Conservation (phyloP, 176 grass and related monocot species). For the Areca catechu region DNA sequence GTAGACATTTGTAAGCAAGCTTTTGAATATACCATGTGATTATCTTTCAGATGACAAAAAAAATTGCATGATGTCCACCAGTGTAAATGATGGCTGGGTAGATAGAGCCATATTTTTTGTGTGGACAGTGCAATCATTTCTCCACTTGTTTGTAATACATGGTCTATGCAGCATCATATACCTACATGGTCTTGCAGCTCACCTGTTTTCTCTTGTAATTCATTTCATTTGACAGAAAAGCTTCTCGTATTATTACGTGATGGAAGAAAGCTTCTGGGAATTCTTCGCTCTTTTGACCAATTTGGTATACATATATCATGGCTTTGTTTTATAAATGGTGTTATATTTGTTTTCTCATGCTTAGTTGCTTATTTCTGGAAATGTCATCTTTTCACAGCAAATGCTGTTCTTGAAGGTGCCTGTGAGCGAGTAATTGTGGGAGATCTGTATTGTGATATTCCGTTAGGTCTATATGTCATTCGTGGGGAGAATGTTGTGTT, state of each 20-base stretch:
- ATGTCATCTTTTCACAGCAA: conserved; percentile 44
- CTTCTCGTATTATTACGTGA: conserved; percentile 92
- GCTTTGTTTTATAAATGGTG: not conserved
- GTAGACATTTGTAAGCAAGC: too few species aligned
- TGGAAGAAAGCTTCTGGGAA: conserved; percentile 87
- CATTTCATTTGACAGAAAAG: conserved; percentile 52
- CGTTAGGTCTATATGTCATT: conserved; percentile 90
- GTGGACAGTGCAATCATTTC: too few species aligned
- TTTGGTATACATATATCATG: conserved; percentile 46
- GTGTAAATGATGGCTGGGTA: too few species aligned
- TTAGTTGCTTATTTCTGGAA: too few species aligned
- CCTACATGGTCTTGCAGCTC: not conserved
- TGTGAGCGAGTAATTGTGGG: conserved; percentile 97
- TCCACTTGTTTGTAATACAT: too few species aligned
- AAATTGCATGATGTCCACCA: too few species aligned
- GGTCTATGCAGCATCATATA: too few species aligned
- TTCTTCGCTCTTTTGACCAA: conserved; percentile 94
- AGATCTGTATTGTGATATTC: conserved; percentile 83
- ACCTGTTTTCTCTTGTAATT: not conserved
- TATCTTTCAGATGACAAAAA: too few species aligned
- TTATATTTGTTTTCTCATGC: conserved; percentile 8
- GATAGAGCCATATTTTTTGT: too few species aligned
- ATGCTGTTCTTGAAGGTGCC: conserved; percentile 93
- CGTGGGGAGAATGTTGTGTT: conserved; percentile 97
- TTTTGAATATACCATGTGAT: too few species aligned